These are phyloP conservation scores for Bretziella fagacearum DNA, from an alignment of 2,329 filamentous ascomycete genomes.

Conservation along the genomic window DNA sequence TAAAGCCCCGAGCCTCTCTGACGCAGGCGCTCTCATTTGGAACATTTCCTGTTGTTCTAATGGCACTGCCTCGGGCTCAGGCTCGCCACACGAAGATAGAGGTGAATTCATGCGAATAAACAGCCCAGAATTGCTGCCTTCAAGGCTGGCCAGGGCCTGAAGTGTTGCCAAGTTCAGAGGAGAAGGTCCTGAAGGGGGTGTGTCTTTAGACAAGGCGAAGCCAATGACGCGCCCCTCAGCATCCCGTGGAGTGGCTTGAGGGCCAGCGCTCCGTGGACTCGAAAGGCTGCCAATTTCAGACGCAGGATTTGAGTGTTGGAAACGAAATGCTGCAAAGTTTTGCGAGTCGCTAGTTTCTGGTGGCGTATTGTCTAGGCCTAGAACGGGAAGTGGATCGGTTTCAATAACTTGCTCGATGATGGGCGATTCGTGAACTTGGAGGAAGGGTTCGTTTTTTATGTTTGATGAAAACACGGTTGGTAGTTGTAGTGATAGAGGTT, in stretches of 20 bases:
- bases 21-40: slow-evolving; percentile 10
- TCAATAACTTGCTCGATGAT: slow-evolving; percentile 11
- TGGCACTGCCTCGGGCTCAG: slow-evolving; percentile 21
- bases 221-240: slow-evolving; percentile 38
- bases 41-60: slow-evolving; percentile 14
- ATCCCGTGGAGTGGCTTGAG: slow-evolving; percentile 38
- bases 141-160: slow-evolving; percentile 7
- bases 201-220: slow-evolving; percentile 36
- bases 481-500: no score
- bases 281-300: slow-evolving; percentile 26
- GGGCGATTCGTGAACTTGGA: neutral
- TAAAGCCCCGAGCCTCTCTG: slow-evolving; percentile 5
- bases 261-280: slow-evolving; percentile 32
- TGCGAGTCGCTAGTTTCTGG: slow-evolving; percentile 20
- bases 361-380: neutral
- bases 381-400: neutral
- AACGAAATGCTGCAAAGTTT: slow-evolving; percentile 43
- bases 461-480: no score
- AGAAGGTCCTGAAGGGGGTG: slow-evolving; percentile 18
- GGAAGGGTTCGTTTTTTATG: neutral
- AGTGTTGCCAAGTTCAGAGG: neutral
- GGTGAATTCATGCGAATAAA: slow-evolving; percentile 17
- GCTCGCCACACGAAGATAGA: slow-evolving; percentile 27
- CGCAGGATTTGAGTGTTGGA: slow-evolving; percentile 35
- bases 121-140: slow-evolving; percentile 5